Base-by-base conservation (phyloP, 2,329 filamentous ascomycete genomes). In the Bipolaris cookei region DNA sequence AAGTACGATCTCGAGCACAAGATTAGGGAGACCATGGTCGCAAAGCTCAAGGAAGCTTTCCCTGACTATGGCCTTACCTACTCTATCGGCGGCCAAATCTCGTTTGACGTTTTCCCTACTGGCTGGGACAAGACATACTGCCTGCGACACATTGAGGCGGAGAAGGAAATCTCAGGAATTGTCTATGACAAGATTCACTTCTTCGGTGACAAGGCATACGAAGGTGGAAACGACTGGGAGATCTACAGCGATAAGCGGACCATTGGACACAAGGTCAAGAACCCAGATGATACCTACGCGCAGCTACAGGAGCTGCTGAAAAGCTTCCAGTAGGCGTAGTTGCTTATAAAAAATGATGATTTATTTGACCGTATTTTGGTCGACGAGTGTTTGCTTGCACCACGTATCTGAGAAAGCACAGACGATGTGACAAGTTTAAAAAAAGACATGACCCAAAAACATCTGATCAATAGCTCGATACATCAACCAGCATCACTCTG, bases 61-160 rank as follows among this genome's bases (percentile, higher is more conserved):
- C 84, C 87, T 1, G 87, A 97, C 77, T 82, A 91, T 62, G 92
- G 91, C 34, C 82, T 98, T 70, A 97, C 91, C 85, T 97, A 90
- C 83, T 94, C 92, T 62, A 96, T 99, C 70, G 95, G 95, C 68
- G 95, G 95, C 51, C 92, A 97, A 76, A 97, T 99, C 79, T 97
- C 93, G 58, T 99, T 99, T 78, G 95, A 99, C 75, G 90, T 98
- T 71, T 99, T 99, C 85, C 95, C 95, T 63, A 86, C 83, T 2
- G 95, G 95, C 73, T 99, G 95, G 95, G 95, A 99, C 82, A 99
- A 98, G 88, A 97, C 91, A 8, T 99, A 97, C 84, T 97, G 93
- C 81, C 83, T 98, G 66, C 83, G 86, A 69, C 93, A 97, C 79
- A 82, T 98, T 61, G 91, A 95, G 80, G 84, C 84, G 63, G 93